Evolutionary conservation across 768 basidiomycete species (phyloP).

Genomic region (Mycena belliarum): DNA sequence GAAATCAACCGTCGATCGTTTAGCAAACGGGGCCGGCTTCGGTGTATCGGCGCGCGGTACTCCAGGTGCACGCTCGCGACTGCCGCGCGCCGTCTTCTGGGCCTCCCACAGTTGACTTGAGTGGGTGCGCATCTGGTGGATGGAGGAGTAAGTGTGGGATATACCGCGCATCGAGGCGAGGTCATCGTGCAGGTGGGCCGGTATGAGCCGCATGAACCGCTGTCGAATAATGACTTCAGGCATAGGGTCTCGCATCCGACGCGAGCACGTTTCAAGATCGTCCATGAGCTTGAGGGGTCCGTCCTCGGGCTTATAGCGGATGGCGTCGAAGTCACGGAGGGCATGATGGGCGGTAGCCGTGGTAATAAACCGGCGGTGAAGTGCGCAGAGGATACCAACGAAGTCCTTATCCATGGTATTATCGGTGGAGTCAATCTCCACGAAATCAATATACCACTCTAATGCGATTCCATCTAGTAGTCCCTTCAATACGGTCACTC

Average conservation of each 20-base stretch:
- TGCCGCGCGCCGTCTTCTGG: not conserved
- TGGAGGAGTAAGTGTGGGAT: not conserved
- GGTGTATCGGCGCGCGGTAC: too few relatives aligned
- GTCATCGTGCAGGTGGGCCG: not conserved
- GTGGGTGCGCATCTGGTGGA: not conserved
- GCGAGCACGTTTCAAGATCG: not conserved
- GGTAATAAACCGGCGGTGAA: not conserved
- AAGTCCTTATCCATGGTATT: not conserved
- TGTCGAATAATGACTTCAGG: not conserved
- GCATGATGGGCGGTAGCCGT: slow-evolving; percentile 1
- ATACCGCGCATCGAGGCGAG: not conserved
- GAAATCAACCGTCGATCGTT: too few relatives aligned
- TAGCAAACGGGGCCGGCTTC: too few relatives aligned
- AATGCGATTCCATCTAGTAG: too few relatives aligned
- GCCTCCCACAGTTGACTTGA: not conserved
- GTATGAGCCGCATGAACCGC: not conserved
- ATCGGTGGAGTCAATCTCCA: not conserved
- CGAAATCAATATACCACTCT: too few relatives aligned
- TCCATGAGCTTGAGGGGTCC: not conserved
- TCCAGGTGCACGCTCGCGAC: not conserved
- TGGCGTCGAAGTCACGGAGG: not conserved
- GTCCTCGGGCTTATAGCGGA: too few relatives aligned
- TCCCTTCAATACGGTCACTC: too few relatives aligned
- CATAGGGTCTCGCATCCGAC: not conserved
- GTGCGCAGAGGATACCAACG: not conserved